phyloP scores from a whole-genome alignment of 2,329 filamentous ascomycete species.

The Ceratocystis cacaofunesta region DNA sequence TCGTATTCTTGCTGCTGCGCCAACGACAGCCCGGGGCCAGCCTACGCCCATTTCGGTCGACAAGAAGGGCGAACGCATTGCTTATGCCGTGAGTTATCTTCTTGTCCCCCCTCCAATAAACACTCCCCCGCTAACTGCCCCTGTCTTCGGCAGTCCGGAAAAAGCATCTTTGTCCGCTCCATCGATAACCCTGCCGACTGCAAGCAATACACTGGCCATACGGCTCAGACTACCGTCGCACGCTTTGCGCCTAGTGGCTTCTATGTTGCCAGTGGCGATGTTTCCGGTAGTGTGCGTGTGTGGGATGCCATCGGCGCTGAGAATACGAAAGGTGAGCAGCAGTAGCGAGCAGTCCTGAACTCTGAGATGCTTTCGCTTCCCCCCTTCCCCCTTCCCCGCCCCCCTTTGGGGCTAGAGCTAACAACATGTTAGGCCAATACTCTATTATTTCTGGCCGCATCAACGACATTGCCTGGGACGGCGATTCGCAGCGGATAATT shows the following conservation, averaged over 20 bases:
- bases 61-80: slow-evolving; percentile 76
- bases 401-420: too few species aligned
- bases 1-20: slow-evolving; percentile 70
- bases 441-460: slow-evolving; percentile 86
- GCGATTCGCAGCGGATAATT: slow-evolving; percentile 89
- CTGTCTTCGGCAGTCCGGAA: slow-evolving; percentile 52
- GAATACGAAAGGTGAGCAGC: slow-evolving; percentile 53
- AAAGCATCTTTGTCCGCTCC: slow-evolving; percentile 88
- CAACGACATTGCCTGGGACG: slow-evolving; percentile 95
- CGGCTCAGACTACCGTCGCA: slow-evolving; percentile 74
- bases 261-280: slow-evolving; percentile 87
- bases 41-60: slow-evolving; percentile 81
- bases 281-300: slow-evolving; percentile 67
- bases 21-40: slow-evolving; percentile 69
- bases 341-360: too few species aligned
- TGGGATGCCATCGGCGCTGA: slow-evolving; percentile 82
- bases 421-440: slow-evolving; percentile 51
- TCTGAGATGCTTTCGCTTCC: too few species aligned
- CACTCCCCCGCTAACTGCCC: not conserved
- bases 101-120: not conserved
- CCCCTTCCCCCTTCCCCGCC: too few species aligned
- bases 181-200: slow-evolving; percentile 77
- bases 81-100: slow-evolving; percentile 60
- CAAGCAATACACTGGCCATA: slow-evolving; percentile 89
- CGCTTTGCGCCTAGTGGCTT: slow-evolving; percentile 89